Evolutionary conservation across 495 filamentous ascomycete species (phyloP).

Genomic region (Parathielavia hyrcaniae): DNA sequence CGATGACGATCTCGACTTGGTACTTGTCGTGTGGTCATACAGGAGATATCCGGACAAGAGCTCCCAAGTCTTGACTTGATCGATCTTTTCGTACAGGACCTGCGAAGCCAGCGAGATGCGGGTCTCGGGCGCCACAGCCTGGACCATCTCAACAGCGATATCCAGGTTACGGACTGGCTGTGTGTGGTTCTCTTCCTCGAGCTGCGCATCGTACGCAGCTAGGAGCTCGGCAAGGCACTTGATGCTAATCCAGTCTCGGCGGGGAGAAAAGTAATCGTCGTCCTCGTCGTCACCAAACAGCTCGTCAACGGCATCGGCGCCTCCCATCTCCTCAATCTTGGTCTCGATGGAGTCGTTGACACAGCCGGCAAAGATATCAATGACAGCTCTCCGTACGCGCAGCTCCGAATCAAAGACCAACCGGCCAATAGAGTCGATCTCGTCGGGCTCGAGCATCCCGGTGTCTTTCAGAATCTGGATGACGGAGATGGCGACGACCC

Average conservation of each 20-base stretch:
- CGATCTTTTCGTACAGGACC: constrained; percentile 72
- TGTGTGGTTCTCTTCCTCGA: constrained; percentile 42
- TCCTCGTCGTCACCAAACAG: constrained; percentile 67
- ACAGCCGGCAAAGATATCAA: constrained; percentile 80
- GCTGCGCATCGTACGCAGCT: constrained; percentile 61
- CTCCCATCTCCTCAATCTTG: constrained; percentile 76
- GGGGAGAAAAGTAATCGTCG: constrained; percentile 67
- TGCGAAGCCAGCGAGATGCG: constrained; percentile 79
- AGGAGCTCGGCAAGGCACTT: constrained; percentile 84
- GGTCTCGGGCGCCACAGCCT: constrained; percentile 59
- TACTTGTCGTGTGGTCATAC: constrained; percentile 72
- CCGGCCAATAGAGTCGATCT: constrained; percentile 78
- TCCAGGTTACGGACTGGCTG: constrained; percentile 39
- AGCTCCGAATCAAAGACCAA: constrained; percentile 82
- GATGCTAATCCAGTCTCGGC: constrained; percentile 78
- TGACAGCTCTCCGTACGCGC: constrained; percentile 76
- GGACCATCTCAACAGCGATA: constrained; percentile 44
- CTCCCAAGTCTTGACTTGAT: constrained; percentile 80
- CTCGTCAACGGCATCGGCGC: constrained; percentile 49
- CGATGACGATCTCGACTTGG: constrained; percentile 37
- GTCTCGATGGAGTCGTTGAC: constrained; percentile 74
- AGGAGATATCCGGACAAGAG: constrained; percentile 81
- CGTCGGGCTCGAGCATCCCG: constrained; percentile 80
- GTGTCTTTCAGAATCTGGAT: constrained; percentile 74
- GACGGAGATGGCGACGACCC: constrained; percentile 70